Evolutionary conservation across 352 stramenopile genomes (phyloP).

Genomic region (Globisporangium paddicum): DNA sequence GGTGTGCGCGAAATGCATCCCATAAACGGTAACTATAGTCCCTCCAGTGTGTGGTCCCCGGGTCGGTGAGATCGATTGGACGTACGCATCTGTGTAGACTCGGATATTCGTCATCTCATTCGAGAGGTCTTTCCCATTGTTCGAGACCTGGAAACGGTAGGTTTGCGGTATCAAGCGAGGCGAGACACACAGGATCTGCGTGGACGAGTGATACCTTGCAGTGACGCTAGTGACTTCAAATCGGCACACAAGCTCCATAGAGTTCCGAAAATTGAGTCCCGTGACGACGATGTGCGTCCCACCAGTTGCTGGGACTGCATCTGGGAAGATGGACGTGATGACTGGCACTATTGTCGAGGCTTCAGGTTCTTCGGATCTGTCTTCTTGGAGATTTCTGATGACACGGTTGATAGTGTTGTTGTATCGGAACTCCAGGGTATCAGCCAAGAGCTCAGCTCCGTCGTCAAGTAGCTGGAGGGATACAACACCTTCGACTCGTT

Average conservation of each 20-base stretch:
- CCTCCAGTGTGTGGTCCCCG: constrained; percentile 71
- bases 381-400: background rate
- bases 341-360: constrained; percentile 5
- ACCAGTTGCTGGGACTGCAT: constrained; percentile 16
- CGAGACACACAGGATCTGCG: constrained; percentile 51
- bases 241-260: constrained; percentile 67
- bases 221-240: constrained; percentile 60
- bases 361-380: background rate
- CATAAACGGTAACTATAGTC: constrained; percentile 81
- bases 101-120: constrained; percentile 51
- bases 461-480: constrained; percentile 36
- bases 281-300: constrained; percentile 70
- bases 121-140: constrained; percentile 60
- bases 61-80: constrained; percentile 61
- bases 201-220: constrained; percentile 43
- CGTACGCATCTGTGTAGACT: constrained; percentile 71
- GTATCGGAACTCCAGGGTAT: constrained; percentile 42
- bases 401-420: constrained; percentile 14
- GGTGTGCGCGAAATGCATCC: constrained; percentile 71
- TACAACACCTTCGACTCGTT: constrained; percentile 28
- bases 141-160: constrained; percentile 79
- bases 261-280: constrained; percentile 76
- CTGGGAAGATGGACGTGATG: constrained; percentile 16
- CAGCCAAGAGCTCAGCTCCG: constrained; percentile 33
- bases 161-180: constrained; percentile 45